These are phyloP conservation scores for Stachybotrys chartarum DNA, from an alignment of 2,329 filamentous ascomycete species.

Conservation along the genomic window DNA sequence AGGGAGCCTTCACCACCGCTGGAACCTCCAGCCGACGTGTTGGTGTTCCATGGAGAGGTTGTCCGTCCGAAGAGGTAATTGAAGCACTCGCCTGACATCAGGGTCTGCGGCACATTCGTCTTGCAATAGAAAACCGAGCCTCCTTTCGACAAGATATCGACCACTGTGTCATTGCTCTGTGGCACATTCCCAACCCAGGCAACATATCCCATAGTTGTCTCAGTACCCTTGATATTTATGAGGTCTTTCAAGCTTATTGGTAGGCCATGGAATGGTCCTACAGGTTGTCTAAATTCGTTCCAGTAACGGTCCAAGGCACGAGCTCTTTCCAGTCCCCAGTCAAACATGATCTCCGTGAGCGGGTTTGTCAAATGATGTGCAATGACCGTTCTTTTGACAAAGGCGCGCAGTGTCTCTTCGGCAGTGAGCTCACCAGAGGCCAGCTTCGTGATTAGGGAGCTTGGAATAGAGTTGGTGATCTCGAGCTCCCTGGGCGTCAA, in stretches of 20 bases:
- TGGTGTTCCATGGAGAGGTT: slow-evolving; percentile 25
- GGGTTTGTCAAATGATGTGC: slow-evolving; percentile 49
- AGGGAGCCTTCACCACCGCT: slow-evolving; percentile 30
- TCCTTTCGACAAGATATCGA: slow-evolving; percentile 20
- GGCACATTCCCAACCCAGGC: slow-evolving; percentile 23
- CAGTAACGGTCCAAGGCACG: slow-evolving; percentile 8
- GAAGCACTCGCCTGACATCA: slow-evolving; percentile 51
- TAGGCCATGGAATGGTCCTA: slow-evolving; percentile 50
- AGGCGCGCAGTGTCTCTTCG: slow-evolving; percentile 42
- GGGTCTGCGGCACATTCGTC: slow-evolving; percentile 46
- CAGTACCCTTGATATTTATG: slow-evolving; percentile 30
- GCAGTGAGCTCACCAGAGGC: neutral
- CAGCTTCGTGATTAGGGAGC: neutral
- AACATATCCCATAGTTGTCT: slow-evolving; percentile 34
- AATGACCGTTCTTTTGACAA: slow-evolving; percentile 39
- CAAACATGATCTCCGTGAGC: slow-evolving; percentile 41
- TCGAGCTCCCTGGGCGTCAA: neutral
- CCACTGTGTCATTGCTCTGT: slow-evolving; percentile 17
- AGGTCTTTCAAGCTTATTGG: slow-evolving; percentile 46
- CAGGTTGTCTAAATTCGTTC: too few relatives aligned
- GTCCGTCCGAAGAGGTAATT: slow-evolving; percentile 24
- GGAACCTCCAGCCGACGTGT: slow-evolving; percentile 24
- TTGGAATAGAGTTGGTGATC: slow-evolving; percentile 1
- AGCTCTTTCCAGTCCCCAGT: slow-evolving; percentile 36
- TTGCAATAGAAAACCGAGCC: slow-evolving; percentile 18